These are phyloP conservation scores for Kodamaea sagamina DNA, from an alignment of 805 yeast genomes.

Conservation along the genomic window DNA sequence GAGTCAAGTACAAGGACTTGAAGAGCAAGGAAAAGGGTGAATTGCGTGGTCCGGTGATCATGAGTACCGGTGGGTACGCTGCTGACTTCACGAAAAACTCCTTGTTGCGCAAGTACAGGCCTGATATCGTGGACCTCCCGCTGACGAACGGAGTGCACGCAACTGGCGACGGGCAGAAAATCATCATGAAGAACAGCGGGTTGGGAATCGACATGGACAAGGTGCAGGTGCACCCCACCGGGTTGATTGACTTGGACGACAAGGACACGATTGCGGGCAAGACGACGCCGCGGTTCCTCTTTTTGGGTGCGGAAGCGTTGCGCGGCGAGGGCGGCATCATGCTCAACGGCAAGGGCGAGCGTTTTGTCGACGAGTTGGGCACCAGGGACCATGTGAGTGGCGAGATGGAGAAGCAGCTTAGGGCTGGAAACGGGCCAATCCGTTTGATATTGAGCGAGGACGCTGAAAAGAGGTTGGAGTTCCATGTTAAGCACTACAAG, in stretches of 20 bases:
- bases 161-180: constrained; percentile 64
- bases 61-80: constrained; percentile 69
- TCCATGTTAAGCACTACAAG: constrained; percentile 58
- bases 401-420: constrained; percentile 49
- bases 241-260: constrained; percentile 53
- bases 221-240: constrained; percentile 71
- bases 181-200: constrained; percentile 53
- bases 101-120: constrained; percentile 55
- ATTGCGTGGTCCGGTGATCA: constrained; percentile 56
- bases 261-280: constrained; percentile 44
- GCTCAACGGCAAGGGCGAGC: constrained; percentile 50
- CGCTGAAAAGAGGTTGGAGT: constrained; percentile 46
- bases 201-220: constrained; percentile 62
- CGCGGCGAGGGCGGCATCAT: constrained; percentile 68
- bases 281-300: constrained; percentile 49
- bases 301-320: constrained; percentile 65
- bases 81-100: constrained; percentile 60
- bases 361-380: constrained; percentile 62
- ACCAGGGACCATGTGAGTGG: constrained; percentile 62
- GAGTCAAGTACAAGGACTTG: constrained; percentile 36
- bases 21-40: constrained; percentile 32
- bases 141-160: constrained; percentile 64
- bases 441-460: constrained; percentile 51
- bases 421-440: constrained; percentile 46
- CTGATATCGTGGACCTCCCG: constrained; percentile 57